A percentile compares a stretch with the other conserved stretches of the same genome.
phyloP scores from a whole-genome alignment of 345 rosid species.

The Cochlearia excelsa region DNA sequence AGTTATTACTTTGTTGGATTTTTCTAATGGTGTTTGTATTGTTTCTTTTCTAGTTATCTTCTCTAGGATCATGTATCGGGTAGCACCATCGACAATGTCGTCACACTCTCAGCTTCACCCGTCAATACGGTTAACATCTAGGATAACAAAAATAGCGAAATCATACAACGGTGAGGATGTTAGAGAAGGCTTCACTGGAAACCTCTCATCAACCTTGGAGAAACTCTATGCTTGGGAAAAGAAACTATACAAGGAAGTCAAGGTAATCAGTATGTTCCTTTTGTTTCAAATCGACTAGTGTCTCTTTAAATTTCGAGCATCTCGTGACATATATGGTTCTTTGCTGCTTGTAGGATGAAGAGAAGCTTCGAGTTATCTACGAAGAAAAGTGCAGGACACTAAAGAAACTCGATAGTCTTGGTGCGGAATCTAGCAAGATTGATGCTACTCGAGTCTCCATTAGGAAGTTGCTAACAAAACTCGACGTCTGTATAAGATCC shows the following conservation, averaged over 20 bases:
- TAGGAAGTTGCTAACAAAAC: slow-evolving; percentile 62
- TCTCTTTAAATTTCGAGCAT: neutral
- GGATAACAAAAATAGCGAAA: slow-evolving; percentile 57
- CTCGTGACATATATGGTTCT: slow-evolving; percentile 18
- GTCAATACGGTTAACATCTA: slow-evolving; percentile 47
- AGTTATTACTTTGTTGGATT: too few relatives aligned
- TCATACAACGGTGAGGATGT: slow-evolving; percentile 44
- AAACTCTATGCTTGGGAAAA: slow-evolving; percentile 82
- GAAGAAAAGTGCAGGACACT: slow-evolving; percentile 68
- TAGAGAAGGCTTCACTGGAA: slow-evolving; percentile 40
- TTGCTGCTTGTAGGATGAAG: slow-evolving; percentile 62
- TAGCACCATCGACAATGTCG: slow-evolving; percentile 45
- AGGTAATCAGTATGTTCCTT: slow-evolving; percentile 40
- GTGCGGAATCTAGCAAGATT: slow-evolving; percentile 75
- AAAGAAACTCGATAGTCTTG: slow-evolving; percentile 52
- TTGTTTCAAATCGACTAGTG: too few relatives aligned
- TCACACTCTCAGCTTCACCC: slow-evolving; percentile 41
- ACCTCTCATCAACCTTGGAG: slow-evolving; percentile 74
- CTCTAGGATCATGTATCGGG: slow-evolving; percentile 62
- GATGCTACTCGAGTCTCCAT: slow-evolving; percentile 67
- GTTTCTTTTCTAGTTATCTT: slow-evolving; percentile 54
- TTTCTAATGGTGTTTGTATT: too few relatives aligned
- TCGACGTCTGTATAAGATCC: slow-evolving; percentile 58
- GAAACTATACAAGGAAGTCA: slow-evolving; percentile 80
- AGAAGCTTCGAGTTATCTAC: slow-evolving; percentile 63